phyloP scores from a whole-genome alignment of 179 eudicot genomes.

The Camellia oleifera region DNA sequence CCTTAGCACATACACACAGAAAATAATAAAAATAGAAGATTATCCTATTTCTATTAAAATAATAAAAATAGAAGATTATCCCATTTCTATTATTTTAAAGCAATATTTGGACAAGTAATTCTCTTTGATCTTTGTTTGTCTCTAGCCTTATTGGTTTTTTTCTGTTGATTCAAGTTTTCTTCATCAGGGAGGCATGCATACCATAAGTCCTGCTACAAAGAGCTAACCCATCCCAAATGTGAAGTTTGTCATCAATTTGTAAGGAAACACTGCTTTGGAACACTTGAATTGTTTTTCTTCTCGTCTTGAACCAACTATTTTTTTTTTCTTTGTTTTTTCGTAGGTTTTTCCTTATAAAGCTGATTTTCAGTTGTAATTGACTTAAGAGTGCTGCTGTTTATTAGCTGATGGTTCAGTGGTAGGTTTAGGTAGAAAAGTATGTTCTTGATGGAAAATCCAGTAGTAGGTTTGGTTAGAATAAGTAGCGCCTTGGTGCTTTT shows the following conservation, averaged over 20 bases:
- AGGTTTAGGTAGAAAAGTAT: conserved; percentile 7
- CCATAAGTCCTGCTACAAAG: conserved; percentile 91
- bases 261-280: conserved; percentile 31
- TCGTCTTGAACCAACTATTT: background rate
- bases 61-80: no score
- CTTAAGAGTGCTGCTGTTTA: background rate
- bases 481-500: background rate
- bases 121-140: conserved; percentile 7
- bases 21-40: background rate
- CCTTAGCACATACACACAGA: background rate
- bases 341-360: background rate
- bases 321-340: no score
- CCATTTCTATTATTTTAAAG: no score
- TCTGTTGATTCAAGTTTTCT: conserved; percentile 91
- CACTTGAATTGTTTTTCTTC: conserved; percentile 10
- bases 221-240: conserved; percentile 90
- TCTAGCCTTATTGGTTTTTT: conserved; percentile 32
- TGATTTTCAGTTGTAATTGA: background rate
- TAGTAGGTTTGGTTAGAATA: conserved; percentile 5
- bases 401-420: background rate
- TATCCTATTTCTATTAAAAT: background rate
- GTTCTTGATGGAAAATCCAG: no score
- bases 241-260: conserved; percentile 97
- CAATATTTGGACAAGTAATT: no score
- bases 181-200: conserved; percentile 91